A percentile compares a stretch with the other conserved stretches of the same genome.
Evolutionary conservation across 129 eudicot genomes (phyloP).

Genomic region (Cynara cardunculus): DNA sequence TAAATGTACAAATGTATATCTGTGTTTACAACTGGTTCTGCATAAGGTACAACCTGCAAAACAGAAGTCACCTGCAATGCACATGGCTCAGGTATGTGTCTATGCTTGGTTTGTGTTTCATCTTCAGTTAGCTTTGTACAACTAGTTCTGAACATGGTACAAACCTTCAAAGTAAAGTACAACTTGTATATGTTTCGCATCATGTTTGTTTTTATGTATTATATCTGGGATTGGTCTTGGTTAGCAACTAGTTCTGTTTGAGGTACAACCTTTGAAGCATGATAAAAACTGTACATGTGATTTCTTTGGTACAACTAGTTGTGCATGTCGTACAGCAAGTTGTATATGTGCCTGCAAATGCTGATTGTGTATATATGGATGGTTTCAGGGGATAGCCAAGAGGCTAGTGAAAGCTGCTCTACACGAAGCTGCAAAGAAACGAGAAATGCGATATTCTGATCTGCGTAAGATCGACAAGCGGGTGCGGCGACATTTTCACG

Average conservation of each 20-base stretch:
- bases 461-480: slow-evolving; percentile 56
- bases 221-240: not conserved
- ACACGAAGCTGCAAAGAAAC: slow-evolving; percentile 62
- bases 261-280: not conserved
- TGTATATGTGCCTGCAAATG: not conserved
- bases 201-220: not conserved
- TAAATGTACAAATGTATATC: not conserved
- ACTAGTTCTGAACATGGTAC: not conserved
- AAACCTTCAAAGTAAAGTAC: not conserved
- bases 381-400: slow-evolving; percentile 61
- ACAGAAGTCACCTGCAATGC: not conserved
- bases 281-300: not conserved
- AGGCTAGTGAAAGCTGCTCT: slow-evolving; percentile 67
- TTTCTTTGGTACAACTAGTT: not conserved
- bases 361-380: not conserved
- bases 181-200: not conserved
- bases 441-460: slow-evolving; percentile 71
- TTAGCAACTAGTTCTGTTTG: not conserved
- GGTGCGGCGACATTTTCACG: slow-evolving; percentile 68
- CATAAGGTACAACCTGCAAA: not conserved
- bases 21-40: not conserved
- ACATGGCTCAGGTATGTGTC: not conserved
- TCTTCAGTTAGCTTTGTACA: not conserved
- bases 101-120: not conserved
- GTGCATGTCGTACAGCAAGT: not conserved